Percentiles rank a stretch among this genome's conserved stretches.
Conservation (phyloP, 345 rosid species). For the Arabis hirsuta region DNA sequence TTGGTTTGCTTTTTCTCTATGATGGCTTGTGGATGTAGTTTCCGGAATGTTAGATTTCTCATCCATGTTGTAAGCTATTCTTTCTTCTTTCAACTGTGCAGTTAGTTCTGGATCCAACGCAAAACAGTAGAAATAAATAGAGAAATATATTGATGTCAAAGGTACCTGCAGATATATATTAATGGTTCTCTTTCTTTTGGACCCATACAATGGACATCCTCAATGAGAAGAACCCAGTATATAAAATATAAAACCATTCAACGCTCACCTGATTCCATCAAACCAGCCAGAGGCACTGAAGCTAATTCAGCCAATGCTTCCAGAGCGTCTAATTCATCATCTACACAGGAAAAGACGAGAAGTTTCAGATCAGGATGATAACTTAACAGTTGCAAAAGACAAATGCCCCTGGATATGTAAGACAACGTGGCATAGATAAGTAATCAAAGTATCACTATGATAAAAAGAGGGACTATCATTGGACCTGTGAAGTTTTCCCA, state of each 20-base stretch:
- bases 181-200: neutral
- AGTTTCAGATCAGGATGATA: constrained; percentile 24
- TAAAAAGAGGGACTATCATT: constrained; percentile 1
- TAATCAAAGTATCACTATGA: constrained; percentile 20
- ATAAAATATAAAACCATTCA: constrained; percentile 17
- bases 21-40: constrained; percentile 49
- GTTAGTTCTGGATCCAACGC: constrained; percentile 61
- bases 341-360: constrained; percentile 46
- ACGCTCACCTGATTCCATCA: constrained; percentile 67
- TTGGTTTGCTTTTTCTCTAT: constrained; percentile 50
- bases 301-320: constrained; percentile 63
- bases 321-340: constrained; percentile 79
- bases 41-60: constrained; percentile 57
- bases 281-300: constrained; percentile 49
- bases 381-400: neutral
- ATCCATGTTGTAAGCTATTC: constrained; percentile 45
- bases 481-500: constrained; percentile 3
- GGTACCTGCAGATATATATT: constrained; percentile 19
- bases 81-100: constrained; percentile 65
- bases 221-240: constrained; percentile 1
- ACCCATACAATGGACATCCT: constrained; percentile 22
- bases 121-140: constrained; percentile 22
- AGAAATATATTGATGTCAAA: constrained; percentile 6
- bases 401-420: constrained; percentile 6
- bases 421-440: constrained; percentile 1